Conservation (phyloP, 139 green algal genomes). For the Eudorina sp. region DNA sequence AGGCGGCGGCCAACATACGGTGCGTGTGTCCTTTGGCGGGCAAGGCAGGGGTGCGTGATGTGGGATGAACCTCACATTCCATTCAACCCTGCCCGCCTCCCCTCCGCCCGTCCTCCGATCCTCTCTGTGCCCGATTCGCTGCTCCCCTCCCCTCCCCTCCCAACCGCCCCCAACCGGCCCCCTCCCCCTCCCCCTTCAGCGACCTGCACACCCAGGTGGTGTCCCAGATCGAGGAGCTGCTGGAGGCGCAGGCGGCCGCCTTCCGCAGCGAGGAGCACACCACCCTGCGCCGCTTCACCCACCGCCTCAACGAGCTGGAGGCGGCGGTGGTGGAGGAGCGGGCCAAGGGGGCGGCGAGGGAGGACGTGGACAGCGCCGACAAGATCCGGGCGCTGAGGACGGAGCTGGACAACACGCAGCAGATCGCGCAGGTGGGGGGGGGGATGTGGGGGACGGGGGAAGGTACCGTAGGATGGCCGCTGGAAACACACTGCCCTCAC, state of each 20-base stretch:
- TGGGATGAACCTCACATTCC: too few species aligned
- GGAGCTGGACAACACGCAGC: constrained; percentile 50
- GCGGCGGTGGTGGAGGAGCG: constrained; percentile 36
- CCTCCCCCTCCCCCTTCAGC: neutral
- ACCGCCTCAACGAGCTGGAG: constrained; percentile 53
- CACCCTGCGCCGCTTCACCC: constrained; percentile 49
- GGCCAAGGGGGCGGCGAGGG: neutral
- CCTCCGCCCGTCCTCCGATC: neutral
- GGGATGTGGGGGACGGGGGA: neutral
- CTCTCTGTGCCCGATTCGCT: neutral
- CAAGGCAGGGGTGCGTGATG: too few species aligned
- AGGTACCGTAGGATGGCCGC: too few species aligned
- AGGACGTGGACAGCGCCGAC: constrained; percentile 33
- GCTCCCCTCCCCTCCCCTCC: neutral
- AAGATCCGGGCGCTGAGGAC: constrained; percentile 28
- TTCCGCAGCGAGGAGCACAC: constrained; percentile 53
- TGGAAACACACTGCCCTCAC: too few species aligned
- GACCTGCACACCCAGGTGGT: constrained; percentile 55
- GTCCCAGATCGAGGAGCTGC: constrained; percentile 51
- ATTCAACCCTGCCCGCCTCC: neutral
- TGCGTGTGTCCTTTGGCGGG: too few species aligned
- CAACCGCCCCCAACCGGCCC: too few species aligned
- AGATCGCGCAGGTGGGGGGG: constrained; percentile 25
- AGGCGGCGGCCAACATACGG: constrained; percentile 51
- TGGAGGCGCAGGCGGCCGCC: constrained; percentile 44